These are phyloP conservation scores for Eucalyptus regnans DNA, from an alignment of 345 rosid species.

Conservation along the genomic window DNA sequence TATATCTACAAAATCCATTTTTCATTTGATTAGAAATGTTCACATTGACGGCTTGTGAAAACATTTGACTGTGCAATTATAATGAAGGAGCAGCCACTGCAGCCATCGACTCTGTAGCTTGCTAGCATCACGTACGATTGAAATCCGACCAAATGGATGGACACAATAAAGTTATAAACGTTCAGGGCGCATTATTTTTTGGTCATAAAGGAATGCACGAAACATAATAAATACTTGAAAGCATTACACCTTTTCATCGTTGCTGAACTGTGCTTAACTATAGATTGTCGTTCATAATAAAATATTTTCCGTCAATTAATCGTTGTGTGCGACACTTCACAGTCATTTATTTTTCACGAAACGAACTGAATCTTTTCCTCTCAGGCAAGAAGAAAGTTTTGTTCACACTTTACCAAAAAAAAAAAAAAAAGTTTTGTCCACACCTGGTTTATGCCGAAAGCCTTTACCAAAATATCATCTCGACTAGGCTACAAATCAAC, in stretches of 20 bases:
- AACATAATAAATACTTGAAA: not conserved
- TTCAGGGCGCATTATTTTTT: not conserved
- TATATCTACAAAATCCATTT: not conserved
- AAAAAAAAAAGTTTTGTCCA: not conserved
- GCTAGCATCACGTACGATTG: not conserved
- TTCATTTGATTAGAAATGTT: not conserved
- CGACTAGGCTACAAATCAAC: not conserved
- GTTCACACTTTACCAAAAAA: not conserved
- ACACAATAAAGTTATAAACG: not conserved
- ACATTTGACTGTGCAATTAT: not conserved
- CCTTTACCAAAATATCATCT: not conserved
- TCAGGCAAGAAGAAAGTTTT: not conserved
- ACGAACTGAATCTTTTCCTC: not conserved
- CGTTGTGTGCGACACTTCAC: not conserved
- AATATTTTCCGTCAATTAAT: not conserved
- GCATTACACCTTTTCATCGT: not conserved
- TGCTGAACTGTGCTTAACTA: not conserved
- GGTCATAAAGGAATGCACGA: rapidly evolving
- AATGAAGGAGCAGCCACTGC: not conserved
- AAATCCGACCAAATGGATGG: not conserved
- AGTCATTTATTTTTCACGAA: not conserved
- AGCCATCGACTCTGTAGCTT: not conserved
- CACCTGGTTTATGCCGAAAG: not conserved
- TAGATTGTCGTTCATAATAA: not conserved
- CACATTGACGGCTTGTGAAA: not conserved